phyloP scores from a whole-genome alignment of 441 rosid species.

The Kokia cookei region DNA sequence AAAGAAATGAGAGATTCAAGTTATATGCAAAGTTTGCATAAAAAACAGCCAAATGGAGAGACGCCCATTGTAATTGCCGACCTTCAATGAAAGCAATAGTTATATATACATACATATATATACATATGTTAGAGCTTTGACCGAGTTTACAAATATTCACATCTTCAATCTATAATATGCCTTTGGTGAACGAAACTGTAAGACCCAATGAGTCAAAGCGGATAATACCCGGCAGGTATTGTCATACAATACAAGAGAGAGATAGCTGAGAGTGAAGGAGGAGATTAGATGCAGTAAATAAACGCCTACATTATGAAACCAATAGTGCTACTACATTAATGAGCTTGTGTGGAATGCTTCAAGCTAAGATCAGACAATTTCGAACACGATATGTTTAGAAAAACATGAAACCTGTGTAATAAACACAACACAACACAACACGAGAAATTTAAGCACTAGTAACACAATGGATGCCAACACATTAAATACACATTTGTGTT shows the following conservation, averaged over 20 bases:
- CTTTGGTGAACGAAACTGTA: no score
- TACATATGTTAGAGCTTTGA: no score
- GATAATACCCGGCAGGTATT: no score
- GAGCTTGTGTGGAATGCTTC: constrained; percentile 11
- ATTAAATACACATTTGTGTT: not conserved
- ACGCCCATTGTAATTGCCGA: not conserved
- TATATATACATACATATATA: no score
- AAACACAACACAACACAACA: not conserved
- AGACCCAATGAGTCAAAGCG: no score
- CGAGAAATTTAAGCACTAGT: not conserved
- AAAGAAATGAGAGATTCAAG: not conserved
- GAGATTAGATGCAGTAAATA: not conserved
- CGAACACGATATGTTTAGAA: not conserved
- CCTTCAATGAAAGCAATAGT: not conserved
- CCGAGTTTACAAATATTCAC: no score
- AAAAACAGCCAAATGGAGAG: not conserved
- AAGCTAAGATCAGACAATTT: not conserved
- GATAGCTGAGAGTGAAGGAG: not conserved
- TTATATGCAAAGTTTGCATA: not conserved
- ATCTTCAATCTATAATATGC: no score
- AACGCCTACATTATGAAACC: not conserved
- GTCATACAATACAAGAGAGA: not conserved
- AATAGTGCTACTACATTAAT: not conserved
- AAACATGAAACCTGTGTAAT: not conserved
- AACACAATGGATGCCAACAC: not conserved